A percentile compares a stretch with the other conserved stretches of the same genome.
Conservation (phyloP, 306 rosid genomes). For the Gillenia trifoliata region DNA sequence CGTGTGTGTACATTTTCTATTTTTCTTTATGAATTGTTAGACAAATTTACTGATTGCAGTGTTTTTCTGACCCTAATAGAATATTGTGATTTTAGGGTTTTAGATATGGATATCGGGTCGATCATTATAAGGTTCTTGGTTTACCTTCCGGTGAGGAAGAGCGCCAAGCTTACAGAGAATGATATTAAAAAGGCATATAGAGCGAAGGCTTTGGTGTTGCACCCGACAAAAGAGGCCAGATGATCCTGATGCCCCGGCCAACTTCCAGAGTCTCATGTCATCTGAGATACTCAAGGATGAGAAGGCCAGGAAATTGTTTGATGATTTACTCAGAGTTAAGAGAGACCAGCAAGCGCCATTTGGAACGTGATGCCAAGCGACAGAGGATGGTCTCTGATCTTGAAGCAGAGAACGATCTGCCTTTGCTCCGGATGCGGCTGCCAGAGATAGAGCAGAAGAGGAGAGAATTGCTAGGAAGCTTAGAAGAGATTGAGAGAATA, state of each 20-base stretch:
- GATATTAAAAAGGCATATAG: constrained; percentile 74
- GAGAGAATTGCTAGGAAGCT: constrained; percentile 62
- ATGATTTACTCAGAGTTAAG: constrained; percentile 67
- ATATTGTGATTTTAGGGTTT: background rate
- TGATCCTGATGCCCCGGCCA: constrained; percentile 64
- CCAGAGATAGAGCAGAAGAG: constrained; percentile 58
- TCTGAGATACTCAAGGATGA: constrained; percentile 83
- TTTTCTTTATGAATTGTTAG: background rate
- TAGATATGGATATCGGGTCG: constrained; percentile 44
- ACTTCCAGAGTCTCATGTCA: constrained; percentile 60
- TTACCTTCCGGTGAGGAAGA: constrained; percentile 81
- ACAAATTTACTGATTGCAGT: background rate
- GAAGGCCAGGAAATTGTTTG: constrained; percentile 71
- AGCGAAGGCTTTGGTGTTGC: constrained; percentile 69
- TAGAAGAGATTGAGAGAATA: constrained; percentile 74
- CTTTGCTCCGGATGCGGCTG: constrained; percentile 43
- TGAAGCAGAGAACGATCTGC: constrained; percentile 72
- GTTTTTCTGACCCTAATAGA: background rate
- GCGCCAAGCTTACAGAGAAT: constrained; percentile 56
- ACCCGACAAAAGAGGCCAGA: constrained; percentile 87
- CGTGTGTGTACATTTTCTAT: too few species aligned
- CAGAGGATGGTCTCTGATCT: constrained; percentile 86
- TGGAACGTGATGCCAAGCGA: constrained; percentile 69
- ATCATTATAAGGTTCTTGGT: constrained; percentile 74
- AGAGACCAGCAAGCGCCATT: constrained; percentile 55